Evolutionary conservation across 805 yeast species (phyloP).

Genomic region (Myxozyma monticola): DNA sequence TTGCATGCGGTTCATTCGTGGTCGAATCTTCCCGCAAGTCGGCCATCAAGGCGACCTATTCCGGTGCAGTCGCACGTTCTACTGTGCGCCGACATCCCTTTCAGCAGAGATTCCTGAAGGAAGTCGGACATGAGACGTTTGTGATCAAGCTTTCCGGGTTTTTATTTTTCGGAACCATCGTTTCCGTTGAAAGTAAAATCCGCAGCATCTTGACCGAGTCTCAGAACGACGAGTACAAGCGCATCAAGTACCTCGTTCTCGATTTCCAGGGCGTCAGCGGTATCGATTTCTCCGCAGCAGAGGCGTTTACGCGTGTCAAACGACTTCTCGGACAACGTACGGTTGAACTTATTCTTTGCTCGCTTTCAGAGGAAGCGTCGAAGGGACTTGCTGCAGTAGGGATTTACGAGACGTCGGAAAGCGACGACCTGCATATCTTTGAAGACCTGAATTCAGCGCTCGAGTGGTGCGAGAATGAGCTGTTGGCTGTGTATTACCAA

Average conservation of each 20-base stretch:
- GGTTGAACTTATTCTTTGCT: conserved; percentile 73
- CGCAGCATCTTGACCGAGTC: conserved; percentile 62
- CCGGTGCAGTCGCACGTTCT: conserved; percentile 86
- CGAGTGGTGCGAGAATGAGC: conserved; percentile 96
- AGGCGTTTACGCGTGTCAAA: conserved; percentile 85
- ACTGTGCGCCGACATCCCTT: conserved; percentile 89
- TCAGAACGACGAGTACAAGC: conserved; percentile 43
- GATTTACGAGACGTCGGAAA: conserved; percentile 55
- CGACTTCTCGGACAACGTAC: conserved; percentile 69
- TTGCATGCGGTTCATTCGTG: conserved; percentile 95
- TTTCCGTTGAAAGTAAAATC: conserved; percentile 78
- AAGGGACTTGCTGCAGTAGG: conserved; percentile 81
- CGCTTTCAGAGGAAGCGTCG: conserved; percentile 66
- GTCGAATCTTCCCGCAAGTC: conserved; percentile 84
- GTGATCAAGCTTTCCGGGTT: conserved; percentile 85
- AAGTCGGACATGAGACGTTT: conserved; percentile 88
- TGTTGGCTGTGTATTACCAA: conserved; percentile 61
- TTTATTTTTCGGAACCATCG: conserved; percentile 92
- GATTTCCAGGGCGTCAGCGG: conserved; percentile 79
- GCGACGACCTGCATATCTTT: conserved; percentile 58
- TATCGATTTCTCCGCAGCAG: conserved; percentile 93
- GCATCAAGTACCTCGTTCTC: conserved; percentile 71
- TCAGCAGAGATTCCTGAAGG: conserved; percentile 78
- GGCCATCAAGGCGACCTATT: conserved; percentile 75
- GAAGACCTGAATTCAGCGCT: conserved; percentile 80